A percentile compares a stretch with the other conserved stretches of the same genome.
Evolutionary conservation across 75 land plant genomes (phyloP).

Genomic region (Ceratopteris richardii): DNA sequence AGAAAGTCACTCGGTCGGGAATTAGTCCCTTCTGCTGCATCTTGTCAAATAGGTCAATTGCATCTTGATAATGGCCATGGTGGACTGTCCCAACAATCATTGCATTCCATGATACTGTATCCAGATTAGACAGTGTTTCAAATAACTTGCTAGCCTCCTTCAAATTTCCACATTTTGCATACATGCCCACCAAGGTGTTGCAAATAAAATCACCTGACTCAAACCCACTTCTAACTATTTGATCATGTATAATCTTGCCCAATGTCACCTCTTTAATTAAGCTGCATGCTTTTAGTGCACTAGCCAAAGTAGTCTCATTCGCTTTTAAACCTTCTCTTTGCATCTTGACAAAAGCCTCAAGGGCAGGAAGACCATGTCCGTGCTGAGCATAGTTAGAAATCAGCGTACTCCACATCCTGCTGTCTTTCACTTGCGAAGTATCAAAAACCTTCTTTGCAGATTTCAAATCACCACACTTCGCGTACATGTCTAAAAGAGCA

Average conservation of each 20-base stretch:
- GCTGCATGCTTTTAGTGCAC: slow-evolving; percentile 16
- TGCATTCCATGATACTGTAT: slow-evolving; percentile 50
- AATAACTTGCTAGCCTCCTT: not conserved
- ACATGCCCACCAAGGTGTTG: slow-evolving; percentile 1
- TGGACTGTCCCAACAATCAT: slow-evolving; percentile 33
- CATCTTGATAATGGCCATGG: slow-evolving; percentile 21
- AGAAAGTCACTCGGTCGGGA: slow-evolving; percentile 4
- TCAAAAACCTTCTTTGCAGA: slow-evolving; percentile 18
- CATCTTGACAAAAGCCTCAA: slow-evolving; percentile 3
- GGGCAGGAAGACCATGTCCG: slow-evolving; percentile 19
- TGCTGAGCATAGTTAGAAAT: slow-evolving; percentile 17
- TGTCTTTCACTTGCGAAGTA: not conserved
- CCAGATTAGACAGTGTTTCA: slow-evolving; percentile 9
- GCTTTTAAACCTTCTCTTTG: not conserved
- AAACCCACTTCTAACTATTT: not conserved
- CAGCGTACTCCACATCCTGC: slow-evolving; percentile 8
- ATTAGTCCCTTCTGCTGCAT: not conserved
- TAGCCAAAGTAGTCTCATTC: slow-evolving; percentile 11
- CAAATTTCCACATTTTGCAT: not conserved
- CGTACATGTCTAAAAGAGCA: slow-evolving; percentile 19
- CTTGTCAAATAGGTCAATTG: not conserved
- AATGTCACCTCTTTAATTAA: not conserved
- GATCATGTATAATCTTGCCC: not conserved
- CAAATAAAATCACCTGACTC: not conserved
- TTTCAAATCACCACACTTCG: slow-evolving; percentile 18